phyloP scores from a whole-genome alignment of 1,139 yeast genomes.

The Scheffersomyces quercinus region DNA sequence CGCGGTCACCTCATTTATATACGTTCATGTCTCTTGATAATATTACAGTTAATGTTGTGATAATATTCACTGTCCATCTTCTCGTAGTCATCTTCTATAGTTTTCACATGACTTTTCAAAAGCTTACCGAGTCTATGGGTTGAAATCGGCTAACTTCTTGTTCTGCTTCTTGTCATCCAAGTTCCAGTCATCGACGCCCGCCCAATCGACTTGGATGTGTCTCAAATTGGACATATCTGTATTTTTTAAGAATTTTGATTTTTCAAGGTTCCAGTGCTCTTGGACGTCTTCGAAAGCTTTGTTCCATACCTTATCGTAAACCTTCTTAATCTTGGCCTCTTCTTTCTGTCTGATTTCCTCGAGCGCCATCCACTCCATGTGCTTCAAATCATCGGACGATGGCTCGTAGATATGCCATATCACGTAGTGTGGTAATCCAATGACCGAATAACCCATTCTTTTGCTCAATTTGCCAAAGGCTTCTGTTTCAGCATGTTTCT shows the following conservation, averaged over 20 bases:
- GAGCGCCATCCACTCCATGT: constrained; percentile 96
- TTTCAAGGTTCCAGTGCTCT: constrained; percentile 67
- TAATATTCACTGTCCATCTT: too few relatives aligned
- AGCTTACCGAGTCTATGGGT: constrained; percentile 24
- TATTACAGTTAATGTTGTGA: too few relatives aligned
- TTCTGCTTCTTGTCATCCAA: constrained; percentile 22
- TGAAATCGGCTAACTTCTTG: constrained; percentile 44
- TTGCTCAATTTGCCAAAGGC: constrained; percentile 87
- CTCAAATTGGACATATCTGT: constrained; percentile 59
- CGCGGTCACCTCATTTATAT: too few relatives aligned
- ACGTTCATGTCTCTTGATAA: too few relatives aligned
- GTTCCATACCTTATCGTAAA: constrained; percentile 74
- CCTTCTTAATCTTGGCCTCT: constrained; percentile 64
- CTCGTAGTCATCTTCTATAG: too few relatives aligned
- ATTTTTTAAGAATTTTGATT: constrained; percentile 66
- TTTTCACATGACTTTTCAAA: too few relatives aligned
- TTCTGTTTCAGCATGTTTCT: constrained; percentile 91
- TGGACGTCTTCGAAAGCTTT: constrained; percentile 76
- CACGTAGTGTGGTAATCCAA: constrained; percentile 86
- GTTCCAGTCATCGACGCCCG: constrained; percentile 54
- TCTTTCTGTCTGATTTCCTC: constrained; percentile 77
- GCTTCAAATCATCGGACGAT: constrained; percentile 80
- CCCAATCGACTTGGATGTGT: constrained; percentile 64
- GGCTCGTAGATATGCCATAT: constrained; percentile 95
- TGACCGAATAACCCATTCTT: constrained; percentile 77